Conservation (phyloP, 345 rosid genomes). For the Salix exigua region DNA sequence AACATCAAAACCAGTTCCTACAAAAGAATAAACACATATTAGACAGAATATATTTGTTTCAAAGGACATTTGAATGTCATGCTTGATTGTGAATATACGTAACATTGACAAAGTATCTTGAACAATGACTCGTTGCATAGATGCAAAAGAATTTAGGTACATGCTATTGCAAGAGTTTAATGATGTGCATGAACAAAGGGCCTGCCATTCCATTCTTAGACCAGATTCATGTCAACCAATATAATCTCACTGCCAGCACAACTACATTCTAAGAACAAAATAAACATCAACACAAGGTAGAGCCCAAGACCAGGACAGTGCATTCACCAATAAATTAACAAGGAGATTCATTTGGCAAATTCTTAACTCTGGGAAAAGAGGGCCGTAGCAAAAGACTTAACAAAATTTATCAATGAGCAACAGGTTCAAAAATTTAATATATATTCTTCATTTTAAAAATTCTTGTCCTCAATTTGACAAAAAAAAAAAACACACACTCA, state of each 20-base stretch:
- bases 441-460: neutral
- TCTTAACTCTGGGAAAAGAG: neutral
- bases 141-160: neutral
- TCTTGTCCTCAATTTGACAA: neutral
- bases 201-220: neutral
- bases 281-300: neutral
- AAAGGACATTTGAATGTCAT: neutral
- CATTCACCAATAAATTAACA: neutral
- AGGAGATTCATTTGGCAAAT: no score
- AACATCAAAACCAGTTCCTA: slow-evolving; percentile 74
- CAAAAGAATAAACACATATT: neutral
- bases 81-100: neutral
- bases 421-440: neutral
- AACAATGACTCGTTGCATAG: neutral
- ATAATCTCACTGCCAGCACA: neutral
- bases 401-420: neutral
- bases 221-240: neutral
- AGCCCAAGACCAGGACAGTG: neutral
- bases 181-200: neutral
- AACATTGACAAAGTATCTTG: slow-evolving; percentile 6
- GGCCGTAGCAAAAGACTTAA: neutral
- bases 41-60: neutral
- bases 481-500: neutral
- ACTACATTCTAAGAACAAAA: neutral
- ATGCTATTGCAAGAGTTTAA: neutral